Base-by-base conservation (phyloP, 345 rosid species). In the Carallia pectinifolia region DNA sequence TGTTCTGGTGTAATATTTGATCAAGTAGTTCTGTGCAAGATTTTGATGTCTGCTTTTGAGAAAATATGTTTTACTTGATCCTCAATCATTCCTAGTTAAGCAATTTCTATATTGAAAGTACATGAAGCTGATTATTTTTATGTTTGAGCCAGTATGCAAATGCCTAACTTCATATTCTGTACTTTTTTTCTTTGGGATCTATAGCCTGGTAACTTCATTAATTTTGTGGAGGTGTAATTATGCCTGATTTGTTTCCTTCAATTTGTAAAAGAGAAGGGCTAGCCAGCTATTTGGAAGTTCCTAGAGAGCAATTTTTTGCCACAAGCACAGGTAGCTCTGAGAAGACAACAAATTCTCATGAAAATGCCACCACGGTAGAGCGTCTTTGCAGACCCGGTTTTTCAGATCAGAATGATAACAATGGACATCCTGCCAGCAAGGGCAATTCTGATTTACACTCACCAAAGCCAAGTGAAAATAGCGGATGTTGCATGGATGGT, bases 191-290 rank as follows among this genome's bases (percentile, higher is more conserved):
- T 52, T 66, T 19, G 2, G 60, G 60, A 47, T 29, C 29, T 18
- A 66, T 52, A 16, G 36, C 4, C 19, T n/a, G n/a, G 37, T 37
- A 50, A 18, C 15, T 31, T 37, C 27, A 15, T 56, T 67, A 63
- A 53, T 68, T 47, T 39, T 33, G 48, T 33, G 53, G 65, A 50
- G 65, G 55, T 53, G n/a, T 15, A 39, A 9, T 37, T 10, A 3
- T 56, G 34, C 16, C 47, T 30, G 29, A 33, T 50, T 23, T 50
- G 27, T 19, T 18, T 17, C 27, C 31, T 56, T 36, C 18, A 27
- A 39, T 62, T 58, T 67, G 23, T 61, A 39, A 18, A 68, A 80
- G 84, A 63, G 66, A 69, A 61, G 40, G 54, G 58, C 53, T 29
- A 64, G 37, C 68, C 19, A 48, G 37, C 38, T 13, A 66, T 52